A percentile compares a stretch with the other conserved stretches of the same genome.
Conservation (phyloP, 1,284 basidiomycete species). For the Fomitopsis palustris region DNA sequence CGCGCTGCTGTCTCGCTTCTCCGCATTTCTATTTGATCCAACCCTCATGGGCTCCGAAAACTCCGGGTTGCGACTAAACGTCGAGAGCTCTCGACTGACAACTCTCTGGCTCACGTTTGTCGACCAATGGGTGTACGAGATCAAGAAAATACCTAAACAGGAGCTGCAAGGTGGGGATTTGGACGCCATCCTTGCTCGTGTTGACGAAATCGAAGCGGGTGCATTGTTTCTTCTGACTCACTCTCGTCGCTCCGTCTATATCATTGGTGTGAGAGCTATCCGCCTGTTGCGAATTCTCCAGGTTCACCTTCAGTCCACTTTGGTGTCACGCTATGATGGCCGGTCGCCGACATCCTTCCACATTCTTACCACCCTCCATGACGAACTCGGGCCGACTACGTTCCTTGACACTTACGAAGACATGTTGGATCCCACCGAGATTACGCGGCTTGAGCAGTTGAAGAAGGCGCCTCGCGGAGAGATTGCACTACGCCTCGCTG, state of each 20-base stretch:
- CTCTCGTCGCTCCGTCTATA: constrained; percentile 45
- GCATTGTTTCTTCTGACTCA: constrained; percentile 81
- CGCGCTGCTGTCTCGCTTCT: constrained; percentile 69
- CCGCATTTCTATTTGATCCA: constrained; percentile 77
- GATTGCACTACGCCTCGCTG: constrained; percentile 58
- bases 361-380: constrained; percentile 51
- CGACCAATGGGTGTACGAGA: constrained; percentile 59
- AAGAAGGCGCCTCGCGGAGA: constrained; percentile 49
- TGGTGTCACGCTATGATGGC: constrained; percentile 21
- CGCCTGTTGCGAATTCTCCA: constrained; percentile 38
- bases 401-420: constrained; percentile 66
- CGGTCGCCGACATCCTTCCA: constrained; percentile 24
- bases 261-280: constrained; percentile 57
- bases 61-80: constrained; percentile 55
- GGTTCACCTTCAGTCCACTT: constrained; percentile 35
- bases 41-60: constrained; percentile 66
- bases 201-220: constrained; percentile 67
- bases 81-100: constrained; percentile 65
- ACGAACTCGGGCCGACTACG: constrained; percentile 35
- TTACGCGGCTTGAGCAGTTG: constrained; percentile 62
- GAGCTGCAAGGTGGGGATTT: constrained; percentile 40
- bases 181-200: constrained; percentile 36
- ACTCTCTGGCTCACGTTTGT: constrained; percentile 77
- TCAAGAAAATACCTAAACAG: constrained; percentile 37
- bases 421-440: constrained; percentile 55